These are phyloP conservation scores for Russula vinacea DNA, from an alignment of 768 basidiomycete species.

Conservation along the genomic window DNA sequence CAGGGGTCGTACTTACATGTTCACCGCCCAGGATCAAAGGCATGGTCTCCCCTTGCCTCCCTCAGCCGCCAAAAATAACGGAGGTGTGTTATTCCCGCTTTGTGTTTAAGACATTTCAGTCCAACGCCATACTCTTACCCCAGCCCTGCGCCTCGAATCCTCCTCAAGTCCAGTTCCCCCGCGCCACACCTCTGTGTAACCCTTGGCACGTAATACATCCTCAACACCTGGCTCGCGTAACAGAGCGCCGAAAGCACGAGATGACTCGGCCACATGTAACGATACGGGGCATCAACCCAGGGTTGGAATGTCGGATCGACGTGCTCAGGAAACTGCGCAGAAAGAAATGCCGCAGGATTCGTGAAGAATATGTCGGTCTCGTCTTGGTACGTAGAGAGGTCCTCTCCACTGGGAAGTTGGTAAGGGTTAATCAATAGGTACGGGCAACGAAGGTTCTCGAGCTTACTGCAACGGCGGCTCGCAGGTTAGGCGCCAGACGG, in stretches of 20 bases:
- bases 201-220: constrained; percentile 46
- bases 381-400: constrained; percentile 60
- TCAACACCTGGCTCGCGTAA: constrained; percentile 52
- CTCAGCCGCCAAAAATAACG: not conserved
- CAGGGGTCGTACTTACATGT: not conserved
- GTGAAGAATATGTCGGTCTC: constrained; percentile 82
- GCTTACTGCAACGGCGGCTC: constrained; percentile 82
- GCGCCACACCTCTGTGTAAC: constrained; percentile 64
- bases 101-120: not conserved
- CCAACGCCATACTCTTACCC: constrained; percentile 60
- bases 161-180: constrained; percentile 72
- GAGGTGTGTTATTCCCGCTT: not conserved
- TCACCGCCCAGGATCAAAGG: not conserved
- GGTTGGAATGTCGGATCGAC: constrained; percentile 65
- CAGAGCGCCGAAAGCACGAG: constrained; percentile 77
- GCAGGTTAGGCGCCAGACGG: constrained; percentile 84
- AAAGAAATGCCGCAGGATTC: constrained; percentile 65
- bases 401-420: constrained; percentile 43
- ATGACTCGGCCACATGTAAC: constrained; percentile 77
- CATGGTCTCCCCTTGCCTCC: not conserved
- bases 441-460: constrained; percentile 18
- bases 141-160: constrained; percentile 64
- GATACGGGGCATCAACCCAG: constrained; percentile 50
- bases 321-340: constrained; percentile 56
- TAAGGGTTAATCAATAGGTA: constrained; percentile 1